Conservation (phyloP, 2,329 filamentous ascomycete species). For the Phialocephala sp. region DNA sequence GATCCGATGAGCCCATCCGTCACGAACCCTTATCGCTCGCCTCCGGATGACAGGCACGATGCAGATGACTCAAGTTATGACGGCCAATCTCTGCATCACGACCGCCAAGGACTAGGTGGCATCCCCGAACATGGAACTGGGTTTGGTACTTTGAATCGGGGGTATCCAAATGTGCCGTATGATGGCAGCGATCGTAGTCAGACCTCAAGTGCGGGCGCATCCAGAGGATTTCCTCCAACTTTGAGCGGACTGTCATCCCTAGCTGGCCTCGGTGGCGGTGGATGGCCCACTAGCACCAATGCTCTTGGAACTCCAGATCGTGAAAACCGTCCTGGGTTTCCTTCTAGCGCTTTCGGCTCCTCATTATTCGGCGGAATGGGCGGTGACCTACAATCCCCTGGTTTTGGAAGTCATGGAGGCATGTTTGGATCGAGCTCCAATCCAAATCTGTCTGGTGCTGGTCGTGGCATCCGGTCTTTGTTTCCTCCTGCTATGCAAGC, state of each 20-base stretch:
- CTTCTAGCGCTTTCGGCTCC: constrained; percentile 69
- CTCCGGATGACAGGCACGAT: constrained; percentile 72
- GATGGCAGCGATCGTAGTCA: constrained; percentile 89
- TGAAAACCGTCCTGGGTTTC: constrained; percentile 58
- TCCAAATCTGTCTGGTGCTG: constrained; percentile 58
- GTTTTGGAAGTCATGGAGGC: constrained; percentile 68
- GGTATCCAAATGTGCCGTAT: constrained; percentile 49
- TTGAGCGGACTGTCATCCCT: constrained; percentile 63
- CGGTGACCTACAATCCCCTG: constrained; percentile 78
- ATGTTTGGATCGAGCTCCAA: constrained; percentile 71
- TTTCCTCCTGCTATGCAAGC: constrained; percentile 91
- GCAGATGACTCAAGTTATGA: constrained; percentile 49
- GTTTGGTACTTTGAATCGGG: constrained; percentile 61
- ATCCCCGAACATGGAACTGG: constrained; percentile 56
- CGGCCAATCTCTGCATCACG: constrained; percentile 46
- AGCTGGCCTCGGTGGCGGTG: constrained; percentile 48
- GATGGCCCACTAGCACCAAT: constrained; percentile 57
- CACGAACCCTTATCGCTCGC: constrained; percentile 95
- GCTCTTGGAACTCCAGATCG: constrained; percentile 72
- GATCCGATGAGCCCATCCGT: constrained; percentile 89
- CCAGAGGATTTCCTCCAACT: constrained; percentile 67
- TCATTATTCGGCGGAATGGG: constrained; percentile 77
- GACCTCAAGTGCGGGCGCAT: constrained; percentile 82
- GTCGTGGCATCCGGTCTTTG: constrained; percentile 78
- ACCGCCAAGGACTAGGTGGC: constrained; percentile 57